phyloP scores from a whole-genome alignment of 139 green algal species.

The Micractinium sp. region DNA sequence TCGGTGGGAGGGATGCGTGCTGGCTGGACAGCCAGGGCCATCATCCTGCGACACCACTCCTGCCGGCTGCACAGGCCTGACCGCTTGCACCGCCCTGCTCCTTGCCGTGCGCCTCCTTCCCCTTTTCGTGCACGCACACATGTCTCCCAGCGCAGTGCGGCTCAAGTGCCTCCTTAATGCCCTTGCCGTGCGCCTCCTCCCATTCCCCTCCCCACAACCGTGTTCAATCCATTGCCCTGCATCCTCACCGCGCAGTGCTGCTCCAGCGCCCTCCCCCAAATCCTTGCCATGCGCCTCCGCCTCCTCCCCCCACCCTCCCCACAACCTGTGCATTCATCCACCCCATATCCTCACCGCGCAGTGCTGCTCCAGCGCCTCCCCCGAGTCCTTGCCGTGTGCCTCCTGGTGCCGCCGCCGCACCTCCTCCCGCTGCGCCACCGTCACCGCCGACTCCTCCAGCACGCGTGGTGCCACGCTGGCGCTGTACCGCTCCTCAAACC shows the following conservation, averaged over 20 bases:
- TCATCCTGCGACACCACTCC: neutral
- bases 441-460: conserved; percentile 51
- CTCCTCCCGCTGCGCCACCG: conserved; percentile 36
- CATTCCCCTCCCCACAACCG: neutral
- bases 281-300: neutral
- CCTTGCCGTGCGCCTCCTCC: neutral
- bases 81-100: no score
- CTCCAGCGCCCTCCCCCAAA: neutral
- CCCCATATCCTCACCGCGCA: conserved; percentile 31
- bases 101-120: no score
- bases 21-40: neutral
- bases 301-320: no score
- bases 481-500: conserved; percentile 66
- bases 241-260: conserved; percentile 23
- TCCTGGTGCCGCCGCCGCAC: conserved; percentile 18
- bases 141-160: neutral
- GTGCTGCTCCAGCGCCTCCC: conserved; percentile 37
- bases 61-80: no score
- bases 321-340: neutral
- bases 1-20: neutral
- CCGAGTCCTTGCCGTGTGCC: neutral
- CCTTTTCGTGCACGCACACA: neutral
- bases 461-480: conserved; percentile 46
- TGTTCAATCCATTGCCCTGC: neutral
- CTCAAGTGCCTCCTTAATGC: neutral